Base-by-base conservation (phyloP, 2,329 filamentous ascomycete species). In the Hirsutella rhossiliensis region DNA sequence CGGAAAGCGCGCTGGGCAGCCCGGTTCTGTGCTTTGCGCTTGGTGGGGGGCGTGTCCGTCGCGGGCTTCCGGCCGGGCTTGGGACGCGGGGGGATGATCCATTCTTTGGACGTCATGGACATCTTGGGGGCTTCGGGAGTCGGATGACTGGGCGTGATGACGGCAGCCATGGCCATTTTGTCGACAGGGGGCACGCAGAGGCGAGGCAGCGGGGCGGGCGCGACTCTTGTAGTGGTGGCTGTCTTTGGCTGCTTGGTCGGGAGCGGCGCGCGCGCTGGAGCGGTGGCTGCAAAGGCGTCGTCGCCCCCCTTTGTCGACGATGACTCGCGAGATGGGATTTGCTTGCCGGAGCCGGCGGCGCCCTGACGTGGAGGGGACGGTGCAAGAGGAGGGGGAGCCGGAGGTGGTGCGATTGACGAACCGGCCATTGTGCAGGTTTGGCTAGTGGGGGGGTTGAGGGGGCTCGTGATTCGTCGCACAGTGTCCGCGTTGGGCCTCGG, bases 11-110 rank as follows among this genome's bases (percentile, higher is more conserved):
- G 74, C 66, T 97, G 90, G 3, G 90, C 90, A 40, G 87, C 85
- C 47, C 92, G 78, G 62, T 97, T 97, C 67, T 97, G 92, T 1
- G 87, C 85, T 69, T 96, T 94, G 52, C 92, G 80, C 68, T 94
- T 94, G 38, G 88, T 94, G 2, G 86, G 85, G 13, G 89, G 88
- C 43, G 89, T 94, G 59, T 96, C 89, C 31, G 87, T 94, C 40
- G 87, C 87, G 3, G 90, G 89, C 72, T 97, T 97, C 54, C 90
- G 80, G 41, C 90, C 90, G 19, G 92, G 90, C 71, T 89, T 90
- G 40, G 86, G 86, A 48, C 86, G 76, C 27, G 86, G 86, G 20
- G 86, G 86, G 38, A 92, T 80, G 20, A 90, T 75, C 86, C 86
- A 92, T 77, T 90, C 84, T 62, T 82, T 89, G 54, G 77, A 84